Evolutionary conservation across 257 asterid genomes (phyloP), one percentile per base, ranked within the genome.

Genomic region (Fraxinus anomala): DNA sequence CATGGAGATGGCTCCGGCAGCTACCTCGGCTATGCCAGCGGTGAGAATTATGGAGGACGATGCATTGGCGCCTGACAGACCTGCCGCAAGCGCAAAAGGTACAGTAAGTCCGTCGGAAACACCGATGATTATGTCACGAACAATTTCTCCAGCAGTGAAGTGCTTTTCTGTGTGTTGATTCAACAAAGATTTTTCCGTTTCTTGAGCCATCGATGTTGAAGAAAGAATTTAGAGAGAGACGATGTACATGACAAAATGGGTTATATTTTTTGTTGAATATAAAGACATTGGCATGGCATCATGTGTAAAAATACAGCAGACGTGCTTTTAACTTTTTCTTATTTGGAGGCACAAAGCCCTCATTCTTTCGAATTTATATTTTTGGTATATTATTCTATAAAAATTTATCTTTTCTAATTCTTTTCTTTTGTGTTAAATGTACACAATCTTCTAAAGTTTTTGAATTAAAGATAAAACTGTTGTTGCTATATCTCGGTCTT

Each of bases 1-100:
- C 99, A 95, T 95, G 84, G 99, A 93, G 73, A 95, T 93, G 79
- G 97, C 98, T 14, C 99, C 98, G 24, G 99, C 99, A 40, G 97
- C 97, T 71, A 95, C 96, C 88, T 93, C 97, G 1, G 98, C 98
- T 0, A 90, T 83, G 4, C 99, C 99, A 56, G 99, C 99, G 21
- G 99, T 95, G 84, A 95, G 92, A 56, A 95, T 91, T 77, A 95
- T 91, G 72, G 96, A 82, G 61, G 99, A 92, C 24, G 99, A 82
- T 1, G 96, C 98, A 73, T 91, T 93, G 40, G 99, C 98, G 37
- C 99, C 98, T 36, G 99, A 95, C 59, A 95, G 84, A 0, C 99
- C 99, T 3, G 98, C 99, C 1, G 99, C 99, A 4, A 94, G 92
- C 34, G 99, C 99, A 83, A 94, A 94, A 5, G 99, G 99, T 16